Conservation (phyloP, 2,329 filamentous ascomycete species). For the Dendryphion nanum region DNA sequence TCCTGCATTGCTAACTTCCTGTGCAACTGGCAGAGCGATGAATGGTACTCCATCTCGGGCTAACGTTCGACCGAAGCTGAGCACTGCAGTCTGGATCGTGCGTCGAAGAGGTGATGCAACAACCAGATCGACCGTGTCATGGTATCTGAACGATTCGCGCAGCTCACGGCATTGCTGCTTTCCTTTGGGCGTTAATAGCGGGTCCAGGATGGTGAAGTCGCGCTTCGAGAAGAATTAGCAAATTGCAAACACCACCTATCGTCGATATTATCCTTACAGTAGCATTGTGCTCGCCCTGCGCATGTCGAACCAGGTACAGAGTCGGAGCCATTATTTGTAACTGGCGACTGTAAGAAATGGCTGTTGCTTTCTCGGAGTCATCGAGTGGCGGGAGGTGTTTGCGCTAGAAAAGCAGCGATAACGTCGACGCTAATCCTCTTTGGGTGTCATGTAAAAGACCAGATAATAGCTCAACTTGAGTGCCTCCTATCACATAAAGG, state of each 20-base stretch:
- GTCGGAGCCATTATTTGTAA: slow-evolving; percentile 10
- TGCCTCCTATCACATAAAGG: too few species aligned
- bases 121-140: slow-evolving; percentile 55
- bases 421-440: too few species aligned
- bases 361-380: too few species aligned
- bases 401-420: too few species aligned
- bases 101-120: slow-evolving; percentile 77
- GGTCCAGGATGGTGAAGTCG: slow-evolving; percentile 3
- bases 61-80: slow-evolving; percentile 60
- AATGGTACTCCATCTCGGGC: slow-evolving; percentile 40
- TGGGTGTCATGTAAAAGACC: too few species aligned
- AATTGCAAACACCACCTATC: too few species aligned
- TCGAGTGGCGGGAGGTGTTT: too few species aligned
- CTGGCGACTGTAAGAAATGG: too few species aligned
- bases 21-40: slow-evolving; percentile 69
- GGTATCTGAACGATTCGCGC: slow-evolving; percentile 2
- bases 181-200: slow-evolving; percentile 6
- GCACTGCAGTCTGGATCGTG: slow-evolving; percentile 74
- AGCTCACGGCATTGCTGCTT: slow-evolving; percentile 5
- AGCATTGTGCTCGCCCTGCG: slow-evolving; percentile 9
- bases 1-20: slow-evolving; percentile 72
- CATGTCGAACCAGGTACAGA: slow-evolving; percentile 8
- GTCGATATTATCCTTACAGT: slow-evolving; percentile 1
- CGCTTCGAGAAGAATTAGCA: background rate
- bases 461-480: too few species aligned